Percentiles rank a stretch among this genome's conserved stretches.
These are phyloP conservation scores for Bifiguratus adelaidae DNA, from an alignment of 192 early-diverging fungal genomes.

Conservation along the genomic window DNA sequence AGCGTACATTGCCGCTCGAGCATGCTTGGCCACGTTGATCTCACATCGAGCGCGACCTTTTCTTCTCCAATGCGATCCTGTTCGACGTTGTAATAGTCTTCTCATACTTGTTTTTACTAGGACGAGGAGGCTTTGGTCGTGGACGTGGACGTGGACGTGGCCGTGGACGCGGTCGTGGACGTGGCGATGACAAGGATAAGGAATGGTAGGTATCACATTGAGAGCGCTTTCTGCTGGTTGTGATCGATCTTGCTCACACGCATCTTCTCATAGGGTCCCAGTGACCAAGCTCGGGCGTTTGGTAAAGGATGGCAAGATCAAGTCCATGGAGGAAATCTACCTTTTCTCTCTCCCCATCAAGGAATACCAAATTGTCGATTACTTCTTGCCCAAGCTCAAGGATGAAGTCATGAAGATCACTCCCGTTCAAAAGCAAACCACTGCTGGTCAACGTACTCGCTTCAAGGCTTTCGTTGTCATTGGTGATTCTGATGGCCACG, in stretches of 20 bases:
- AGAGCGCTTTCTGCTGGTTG: not conserved
- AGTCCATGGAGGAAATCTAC: slow-evolving; percentile 95
- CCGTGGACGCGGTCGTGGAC: slow-evolving; percentile 67
- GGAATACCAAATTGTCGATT: slow-evolving; percentile 98
- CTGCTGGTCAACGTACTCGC: slow-evolving; percentile 98
- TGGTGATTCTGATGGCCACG: slow-evolving; percentile 94
- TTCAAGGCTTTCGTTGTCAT: slow-evolving; percentile 99
- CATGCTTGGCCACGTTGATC: not conserved
- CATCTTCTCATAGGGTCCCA: slow-evolving; percentile 61
- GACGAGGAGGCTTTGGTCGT: slow-evolving; percentile 76
- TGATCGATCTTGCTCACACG: too few species aligned
- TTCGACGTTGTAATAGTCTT: slow-evolving; percentile 2
- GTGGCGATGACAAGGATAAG: slow-evolving; percentile 79
- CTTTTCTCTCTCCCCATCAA: slow-evolving; percentile 98
- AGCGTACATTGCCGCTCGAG: not conserved
- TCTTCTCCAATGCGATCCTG: slow-evolving; percentile 19
- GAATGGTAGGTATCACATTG: slow-evolving; percentile 49
- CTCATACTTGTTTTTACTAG: slow-evolving; percentile 11
- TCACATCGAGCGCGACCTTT: not conserved
- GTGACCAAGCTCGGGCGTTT: slow-evolving; percentile 99
- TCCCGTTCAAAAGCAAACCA: slow-evolving; percentile 99
- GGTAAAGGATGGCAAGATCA: slow-evolving; percentile 96
- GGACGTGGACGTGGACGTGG: slow-evolving; percentile 66
- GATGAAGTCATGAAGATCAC: slow-evolving; percentile 99
- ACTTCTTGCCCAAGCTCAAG: slow-evolving; percentile 91